Conservation (phyloP, 495 filamentous ascomycete genomes). For the Lineolata rhizophorae region DNA sequence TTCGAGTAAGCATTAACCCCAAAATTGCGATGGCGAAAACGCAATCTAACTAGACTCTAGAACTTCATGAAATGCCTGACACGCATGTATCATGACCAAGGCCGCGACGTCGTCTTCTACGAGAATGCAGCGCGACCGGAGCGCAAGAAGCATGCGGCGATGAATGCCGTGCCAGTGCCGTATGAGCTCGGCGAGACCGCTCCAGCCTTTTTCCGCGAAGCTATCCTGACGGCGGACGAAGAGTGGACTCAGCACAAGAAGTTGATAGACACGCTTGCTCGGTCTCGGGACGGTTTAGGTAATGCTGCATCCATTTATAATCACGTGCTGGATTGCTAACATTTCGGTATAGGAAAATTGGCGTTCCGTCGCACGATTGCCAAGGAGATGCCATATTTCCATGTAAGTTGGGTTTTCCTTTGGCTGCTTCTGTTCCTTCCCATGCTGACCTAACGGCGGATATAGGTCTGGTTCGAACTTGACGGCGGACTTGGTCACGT, state of each 20-base stretch:
- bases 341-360: conserved; percentile 50
- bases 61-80: conserved; percentile 98
- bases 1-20: conserved; percentile 26
- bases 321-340: too few relatives aligned
- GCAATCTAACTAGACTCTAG: conserved; percentile 7
- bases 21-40: not conserved
- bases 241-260: conserved; percentile 94
- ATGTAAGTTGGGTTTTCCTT: too few relatives aligned
- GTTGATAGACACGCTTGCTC: conserved; percentile 69
- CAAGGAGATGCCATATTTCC: conserved; percentile 98
- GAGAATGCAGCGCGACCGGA: conserved; percentile 79
- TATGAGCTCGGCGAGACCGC: conserved; percentile 72
- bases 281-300: conserved; percentile 34
- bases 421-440: not conserved
- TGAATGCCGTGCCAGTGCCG: conserved; percentile 73
- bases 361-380: conserved; percentile 68
- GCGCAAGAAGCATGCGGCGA: conserved; percentile 59
- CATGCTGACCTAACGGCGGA: not conserved
- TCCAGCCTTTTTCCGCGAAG: conserved; percentile 88
- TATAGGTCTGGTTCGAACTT: conserved; percentile 80
- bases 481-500: conserved; percentile 87
- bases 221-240: conserved; percentile 66
- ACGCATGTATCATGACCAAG: conserved; percentile 78
- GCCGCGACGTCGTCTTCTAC: conserved; percentile 85
- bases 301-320: too few relatives aligned